Evolutionary conservation across 148 eudicot genomes (phyloP).

Genomic region (Camellia lanceoleosa): DNA sequence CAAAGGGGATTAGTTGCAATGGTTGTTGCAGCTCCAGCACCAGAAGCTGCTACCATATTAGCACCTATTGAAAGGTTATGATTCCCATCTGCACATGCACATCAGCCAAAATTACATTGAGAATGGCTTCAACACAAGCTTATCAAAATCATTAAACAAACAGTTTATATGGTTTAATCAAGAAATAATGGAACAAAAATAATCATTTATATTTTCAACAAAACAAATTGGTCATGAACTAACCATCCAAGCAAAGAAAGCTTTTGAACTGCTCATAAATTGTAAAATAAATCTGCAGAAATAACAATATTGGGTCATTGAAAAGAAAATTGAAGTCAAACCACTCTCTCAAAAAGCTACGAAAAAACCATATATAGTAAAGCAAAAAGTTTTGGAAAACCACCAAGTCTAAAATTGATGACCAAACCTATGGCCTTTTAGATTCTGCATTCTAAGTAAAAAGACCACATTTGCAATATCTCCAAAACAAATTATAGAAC

Average conservation of each 20-base stretch:
- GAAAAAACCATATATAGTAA: not conserved
- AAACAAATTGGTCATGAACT: slow-evolving; percentile 29
- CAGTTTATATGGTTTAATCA: not conserved
- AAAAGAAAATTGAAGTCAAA: not conserved
- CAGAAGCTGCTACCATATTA: slow-evolving; percentile 93
- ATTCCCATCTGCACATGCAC: slow-evolving; percentile 53
- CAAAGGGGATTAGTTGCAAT: slow-evolving; percentile 92
- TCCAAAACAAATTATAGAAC: not conserved
- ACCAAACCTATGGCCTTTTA: not conserved
- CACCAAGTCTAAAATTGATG: not conserved
- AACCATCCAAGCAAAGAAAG: slow-evolving; percentile 69
- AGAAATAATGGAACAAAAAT: not conserved
- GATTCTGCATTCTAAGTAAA: not conserved
- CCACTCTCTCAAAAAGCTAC: not conserved
- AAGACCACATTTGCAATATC: not conserved
- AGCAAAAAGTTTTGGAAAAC: not conserved
- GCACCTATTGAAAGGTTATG: slow-evolving; percentile 88
- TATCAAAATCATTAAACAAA: not conserved
- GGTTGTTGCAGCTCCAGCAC: slow-evolving; percentile 94
- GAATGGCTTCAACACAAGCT: not conserved
- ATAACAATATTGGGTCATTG: not conserved
- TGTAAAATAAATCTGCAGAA: slow-evolving; percentile 88
- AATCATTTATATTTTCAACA: not conserved
- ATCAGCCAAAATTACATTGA: slow-evolving; percentile 23
- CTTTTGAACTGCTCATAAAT: slow-evolving; percentile 83